Evolutionary conservation across 345 rosid species (phyloP).

Genomic region (Arabidopsis suecica): DNA sequence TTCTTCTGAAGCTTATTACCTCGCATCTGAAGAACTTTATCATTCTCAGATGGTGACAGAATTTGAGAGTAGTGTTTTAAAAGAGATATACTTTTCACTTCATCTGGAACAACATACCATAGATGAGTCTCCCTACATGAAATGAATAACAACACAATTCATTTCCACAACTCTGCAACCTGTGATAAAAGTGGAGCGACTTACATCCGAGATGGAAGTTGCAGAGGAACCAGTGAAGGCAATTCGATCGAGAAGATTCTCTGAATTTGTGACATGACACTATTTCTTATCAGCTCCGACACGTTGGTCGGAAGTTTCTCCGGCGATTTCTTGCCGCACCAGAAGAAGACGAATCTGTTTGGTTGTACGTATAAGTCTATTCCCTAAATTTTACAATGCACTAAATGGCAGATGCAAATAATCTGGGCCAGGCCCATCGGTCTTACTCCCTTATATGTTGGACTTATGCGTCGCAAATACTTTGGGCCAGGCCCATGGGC

Average conservation of each 20-base stretch:
- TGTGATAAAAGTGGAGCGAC: background rate
- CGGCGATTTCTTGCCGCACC: background rate
- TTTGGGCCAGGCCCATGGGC: slow-evolving; percentile 31
- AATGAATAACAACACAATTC: no score
- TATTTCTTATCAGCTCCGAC: slow-evolving; percentile 35
- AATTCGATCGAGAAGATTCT: slow-evolving; percentile 49
- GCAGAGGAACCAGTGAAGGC: slow-evolving; percentile 54
- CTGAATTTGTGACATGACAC: slow-evolving; percentile 38
- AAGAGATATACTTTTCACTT: slow-evolving; percentile 68
- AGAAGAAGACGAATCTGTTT: background rate
- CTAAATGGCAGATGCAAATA: background rate
- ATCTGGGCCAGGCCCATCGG: slow-evolving; percentile 27
- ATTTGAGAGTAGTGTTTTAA: slow-evolving; percentile 63
- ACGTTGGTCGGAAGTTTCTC: slow-evolving; percentile 30
- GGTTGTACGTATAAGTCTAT: slow-evolving; percentile 15
- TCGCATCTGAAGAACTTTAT: slow-evolving; percentile 54
- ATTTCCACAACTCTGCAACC: background rate
- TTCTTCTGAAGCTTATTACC: slow-evolving; percentile 75
- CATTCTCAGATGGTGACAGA: slow-evolving; percentile 76
- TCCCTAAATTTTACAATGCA: background rate
- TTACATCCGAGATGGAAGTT: slow-evolving; percentile 70
- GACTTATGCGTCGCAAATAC: background rate
- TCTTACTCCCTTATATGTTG: background rate
- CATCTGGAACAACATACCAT: slow-evolving; percentile 82
- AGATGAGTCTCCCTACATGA: slow-evolving; percentile 77